A percentile compares a stretch with the other conserved stretches of the same genome.
Conservation (phyloP, 495 filamentous ascomycete genomes). For the Penicillium nucicola region DNA sequence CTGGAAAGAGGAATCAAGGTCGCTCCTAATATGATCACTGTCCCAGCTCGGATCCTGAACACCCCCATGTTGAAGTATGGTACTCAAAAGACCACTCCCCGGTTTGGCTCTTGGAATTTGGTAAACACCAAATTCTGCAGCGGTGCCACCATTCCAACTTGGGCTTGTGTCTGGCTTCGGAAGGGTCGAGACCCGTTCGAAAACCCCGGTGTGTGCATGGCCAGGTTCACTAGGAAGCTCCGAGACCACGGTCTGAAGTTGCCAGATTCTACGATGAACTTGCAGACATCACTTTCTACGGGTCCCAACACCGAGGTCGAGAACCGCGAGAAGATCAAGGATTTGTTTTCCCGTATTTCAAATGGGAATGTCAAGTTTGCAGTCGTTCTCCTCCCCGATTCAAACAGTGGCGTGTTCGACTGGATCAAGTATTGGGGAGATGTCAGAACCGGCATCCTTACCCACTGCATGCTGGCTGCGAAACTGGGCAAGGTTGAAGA, state of each 20-base stretch:
- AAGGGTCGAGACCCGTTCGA: background rate
- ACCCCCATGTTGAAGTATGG: slow-evolving; percentile 16
- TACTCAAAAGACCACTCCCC: background rate
- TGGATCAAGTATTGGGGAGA: slow-evolving; percentile 64
- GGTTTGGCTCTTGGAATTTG: slow-evolving; percentile 19
- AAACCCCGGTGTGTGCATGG: background rate
- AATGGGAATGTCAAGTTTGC: slow-evolving; percentile 19
- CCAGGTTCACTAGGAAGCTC: background rate
- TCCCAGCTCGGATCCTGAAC: slow-evolving; percentile 14
- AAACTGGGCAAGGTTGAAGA: slow-evolving; percentile 22
- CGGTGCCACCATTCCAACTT: background rate
- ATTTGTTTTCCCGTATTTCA: background rate
- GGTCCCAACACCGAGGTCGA: background rate
- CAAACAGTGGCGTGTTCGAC: slow-evolving; percentile 52
- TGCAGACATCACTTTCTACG: background rate
- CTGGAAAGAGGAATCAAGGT: slow-evolving; percentile 1
- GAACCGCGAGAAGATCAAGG: background rate
- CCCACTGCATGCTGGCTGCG: slow-evolving; percentile 49
- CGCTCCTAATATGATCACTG: slow-evolving; percentile 10
- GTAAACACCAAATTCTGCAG: slow-evolving; percentile 3
- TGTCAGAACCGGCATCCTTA: slow-evolving; percentile 54
- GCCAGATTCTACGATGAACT: background rate
- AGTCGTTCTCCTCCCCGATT: slow-evolving; percentile 54
- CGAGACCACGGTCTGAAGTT: background rate
- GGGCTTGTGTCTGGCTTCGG: slow-evolving; percentile 2